phyloP scores from a whole-genome alignment of 768 basidiomycete species.

The Tulasnella sp. region DNA sequence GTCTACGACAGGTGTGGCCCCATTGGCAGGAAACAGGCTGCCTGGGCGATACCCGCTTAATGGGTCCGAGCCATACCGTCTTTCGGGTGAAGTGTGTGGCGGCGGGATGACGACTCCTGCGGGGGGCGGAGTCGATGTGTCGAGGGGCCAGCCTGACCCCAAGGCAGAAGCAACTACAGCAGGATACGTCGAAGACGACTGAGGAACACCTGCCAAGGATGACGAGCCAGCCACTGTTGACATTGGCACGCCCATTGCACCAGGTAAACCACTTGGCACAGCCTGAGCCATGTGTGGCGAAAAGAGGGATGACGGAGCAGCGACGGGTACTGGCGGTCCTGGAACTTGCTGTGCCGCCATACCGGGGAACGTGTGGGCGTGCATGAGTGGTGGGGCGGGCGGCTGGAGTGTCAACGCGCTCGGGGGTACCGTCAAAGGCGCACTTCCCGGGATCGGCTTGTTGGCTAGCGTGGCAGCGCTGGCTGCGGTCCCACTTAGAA shows the following conservation, averaged over 20 bases:
- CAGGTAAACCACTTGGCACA: no score
- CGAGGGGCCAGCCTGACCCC: background rate
- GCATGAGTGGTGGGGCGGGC: background rate
- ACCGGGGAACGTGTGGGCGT: slow-evolving; percentile 5
- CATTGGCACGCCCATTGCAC: no score
- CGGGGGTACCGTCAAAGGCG: background rate
- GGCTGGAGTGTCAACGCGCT: background rate
- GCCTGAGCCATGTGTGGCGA: no score
- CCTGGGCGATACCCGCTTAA: background rate
- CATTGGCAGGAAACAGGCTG: no score
- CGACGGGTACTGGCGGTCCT: no score
- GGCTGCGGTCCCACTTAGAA: background rate
- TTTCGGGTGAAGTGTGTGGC: background rate
- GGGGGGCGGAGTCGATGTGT: background rate
- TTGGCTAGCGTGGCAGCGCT: background rate
- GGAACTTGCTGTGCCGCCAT: background rate
- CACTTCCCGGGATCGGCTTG: background rate
- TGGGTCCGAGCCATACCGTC: background rate
- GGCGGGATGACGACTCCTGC: slow-evolving; percentile 8
- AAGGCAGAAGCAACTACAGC: background rate
- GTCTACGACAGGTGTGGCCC: no score
- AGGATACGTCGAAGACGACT: no score
- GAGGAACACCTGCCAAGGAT: no score
- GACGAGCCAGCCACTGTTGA: no score
- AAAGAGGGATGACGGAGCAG: no score